Evolutionary conservation across 331 rosid genomes (phyloP), one percentile per base, ranked within the genome.

Genomic region (Acacia concinna): DNA sequence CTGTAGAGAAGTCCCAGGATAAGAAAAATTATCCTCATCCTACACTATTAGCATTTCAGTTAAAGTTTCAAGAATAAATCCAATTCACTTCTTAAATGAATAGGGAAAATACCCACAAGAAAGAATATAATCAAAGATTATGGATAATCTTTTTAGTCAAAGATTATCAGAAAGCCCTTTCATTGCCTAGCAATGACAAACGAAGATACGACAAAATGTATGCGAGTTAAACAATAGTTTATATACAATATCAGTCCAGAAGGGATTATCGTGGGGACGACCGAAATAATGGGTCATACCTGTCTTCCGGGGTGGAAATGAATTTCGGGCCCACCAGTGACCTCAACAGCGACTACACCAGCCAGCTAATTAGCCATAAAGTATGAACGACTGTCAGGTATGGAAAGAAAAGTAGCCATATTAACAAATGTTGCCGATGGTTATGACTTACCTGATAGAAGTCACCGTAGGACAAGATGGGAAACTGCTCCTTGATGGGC

Each of bases 231-330:
- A n/a, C 4, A 17, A 47, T n/a, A 51, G 27, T 49, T 5, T 15
- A 18, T 17, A 49, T 49, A 23, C 56, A 18, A 15, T 5, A 49
- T 49, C 18, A 18, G 56, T 49, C 23, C 56, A 49, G 23, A 18
- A 49, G 10, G 23, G 56, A 49, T 3, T 13, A 13, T 4, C 3
- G 51, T 17, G 54, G 54, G 21, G 54, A 47, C 54, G 54, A 47
- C 54, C 59, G 6, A 51, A n/a, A n/a, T 51, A 18, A 7, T 51
- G 10, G 25, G 38, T 51, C 86, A 54, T 74, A 93, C 99, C 98
- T 83, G 88, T 83, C 99, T 88, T 59, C 99, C 99, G 0, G 99
- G 97, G 80, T 96, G 97, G 91, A 96, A 96, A 11, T 98, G 98
- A 37, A 96, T 31, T 28, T 96, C 99, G 62, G 99, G 99, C 68